Percentiles rank a stretch among this genome's conserved stretches.
phyloP scores from a whole-genome alignment of 2,329 filamentous ascomycete genomes.

The Cladophialophora psammophila region DNA sequence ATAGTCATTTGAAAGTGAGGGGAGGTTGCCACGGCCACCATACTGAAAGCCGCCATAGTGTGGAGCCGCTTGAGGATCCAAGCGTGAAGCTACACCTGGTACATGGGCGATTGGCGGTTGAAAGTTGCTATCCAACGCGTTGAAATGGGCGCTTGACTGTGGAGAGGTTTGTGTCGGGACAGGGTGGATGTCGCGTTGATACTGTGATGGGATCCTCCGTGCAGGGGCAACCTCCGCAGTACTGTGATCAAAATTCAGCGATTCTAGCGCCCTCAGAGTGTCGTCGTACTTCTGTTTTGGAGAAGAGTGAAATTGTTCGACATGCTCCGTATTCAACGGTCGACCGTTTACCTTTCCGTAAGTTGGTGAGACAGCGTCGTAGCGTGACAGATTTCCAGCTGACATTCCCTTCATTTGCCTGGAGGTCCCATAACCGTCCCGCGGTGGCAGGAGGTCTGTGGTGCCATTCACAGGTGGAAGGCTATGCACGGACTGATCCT shows the following conservation, averaged over 20 bases:
- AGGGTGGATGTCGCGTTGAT: slow-evolving; percentile 17
- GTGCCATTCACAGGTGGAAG: not conserved
- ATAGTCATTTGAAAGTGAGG: slow-evolving; percentile 55
- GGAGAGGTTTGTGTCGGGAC: slow-evolving; percentile 9
- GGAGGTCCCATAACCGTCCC: not conserved
- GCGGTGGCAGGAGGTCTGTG: slow-evolving; percentile 6
- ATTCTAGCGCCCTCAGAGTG: slow-evolving; percentile 19
- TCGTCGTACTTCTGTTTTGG: slow-evolving; percentile 21
- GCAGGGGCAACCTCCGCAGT: slow-evolving; percentile 16
- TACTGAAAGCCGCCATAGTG: slow-evolving; percentile 52
- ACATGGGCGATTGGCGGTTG: slow-evolving; percentile 42
- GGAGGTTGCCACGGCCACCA: slow-evolving; percentile 53
- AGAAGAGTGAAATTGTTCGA: slow-evolving; percentile 14
- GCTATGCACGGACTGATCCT: slow-evolving; percentile 4
- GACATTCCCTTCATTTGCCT: slow-evolving; percentile 9
- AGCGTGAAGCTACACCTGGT: slow-evolving; percentile 43
- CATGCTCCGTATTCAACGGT: slow-evolving; percentile 8
- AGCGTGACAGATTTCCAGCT: slow-evolving; percentile 2
- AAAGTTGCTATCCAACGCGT: slow-evolving; percentile 42
- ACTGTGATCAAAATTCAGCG: slow-evolving; percentile 24
- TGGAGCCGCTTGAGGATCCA: slow-evolving; percentile 43
- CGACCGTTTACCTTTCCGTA: slow-evolving; percentile 7
- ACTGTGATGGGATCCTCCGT: slow-evolving; percentile 23
- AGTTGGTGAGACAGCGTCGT: slow-evolving; percentile 7
- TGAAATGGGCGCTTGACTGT: slow-evolving; percentile 40